These are phyloP conservation scores for Pythium sukuiense DNA, from an alignment of 352 stramenopile species.

Conservation along the genomic window DNA sequence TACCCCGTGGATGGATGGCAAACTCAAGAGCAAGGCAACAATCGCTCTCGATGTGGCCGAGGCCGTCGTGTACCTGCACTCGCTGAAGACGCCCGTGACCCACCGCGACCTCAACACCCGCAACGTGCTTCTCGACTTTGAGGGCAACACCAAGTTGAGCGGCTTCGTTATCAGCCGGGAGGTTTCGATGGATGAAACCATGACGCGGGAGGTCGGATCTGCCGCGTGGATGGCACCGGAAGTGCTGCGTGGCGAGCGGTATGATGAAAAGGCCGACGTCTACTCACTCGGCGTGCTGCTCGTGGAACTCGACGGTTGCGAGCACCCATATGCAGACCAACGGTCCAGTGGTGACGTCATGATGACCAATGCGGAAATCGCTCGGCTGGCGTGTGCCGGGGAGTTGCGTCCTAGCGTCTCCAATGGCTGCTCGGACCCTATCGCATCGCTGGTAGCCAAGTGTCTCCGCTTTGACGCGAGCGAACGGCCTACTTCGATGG, in stretches of 20 bases:
- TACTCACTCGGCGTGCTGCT: constrained; percentile 38
- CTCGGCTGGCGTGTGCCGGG: constrained; percentile 18
- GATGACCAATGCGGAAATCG: constrained; percentile 4
- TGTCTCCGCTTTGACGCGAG: constrained; percentile 22
- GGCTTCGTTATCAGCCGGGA: constrained; percentile 28
- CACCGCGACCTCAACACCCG: constrained; percentile 25
- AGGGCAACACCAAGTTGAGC: constrained; percentile 25
- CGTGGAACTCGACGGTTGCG: not conserved
- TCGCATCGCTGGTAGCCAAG: constrained; percentile 14
- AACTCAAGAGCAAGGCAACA: constrained; percentile 4
- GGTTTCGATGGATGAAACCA: constrained; percentile 19
- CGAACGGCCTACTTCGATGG: not conserved
- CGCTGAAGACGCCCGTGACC: constrained; percentile 13
- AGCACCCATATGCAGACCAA: constrained; percentile 16
- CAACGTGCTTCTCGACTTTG: constrained; percentile 17
- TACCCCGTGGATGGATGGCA: not conserved
- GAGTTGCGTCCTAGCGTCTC: constrained; percentile 17
- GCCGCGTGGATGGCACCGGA: constrained; percentile 35
- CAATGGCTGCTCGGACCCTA: not conserved
- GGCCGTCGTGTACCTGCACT: constrained; percentile 27
- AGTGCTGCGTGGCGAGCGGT: constrained; percentile 33
- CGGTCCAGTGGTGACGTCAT: not conserved
- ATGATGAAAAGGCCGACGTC: constrained; percentile 36
- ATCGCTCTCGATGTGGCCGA: constrained; percentile 20
- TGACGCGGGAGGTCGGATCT: constrained; percentile 34